Evolutionary conservation across 192 early-diverging fungal genomes (phyloP), one percentile per base, ranked within the genome.

Genomic region (Paraglomus brasilianum): DNA sequence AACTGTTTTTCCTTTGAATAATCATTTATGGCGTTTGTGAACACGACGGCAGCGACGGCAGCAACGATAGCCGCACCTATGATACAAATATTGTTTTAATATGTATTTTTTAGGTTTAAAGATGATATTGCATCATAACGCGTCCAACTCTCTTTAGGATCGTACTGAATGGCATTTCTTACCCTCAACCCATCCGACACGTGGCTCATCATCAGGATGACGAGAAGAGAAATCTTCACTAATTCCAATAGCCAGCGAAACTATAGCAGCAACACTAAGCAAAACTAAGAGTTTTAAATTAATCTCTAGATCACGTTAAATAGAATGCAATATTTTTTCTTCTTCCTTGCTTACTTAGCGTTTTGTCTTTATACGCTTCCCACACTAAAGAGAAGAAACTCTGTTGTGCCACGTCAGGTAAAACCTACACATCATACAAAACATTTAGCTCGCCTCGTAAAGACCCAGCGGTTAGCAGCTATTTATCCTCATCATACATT

Each of bases 21-120:
- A 83, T 95, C 90, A 75, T 96, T 96, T 69, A 94, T 86, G 46
- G 93, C 87, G 53, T 92, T 91, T 58, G 93, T 93, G 64, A 96
- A 81, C 55, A 95, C 92, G 36, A 98, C 95, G 10, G 94, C 89
- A 15, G 92, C 70, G 41, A 98, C 96, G 48, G 89, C 83, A 17
- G 89, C 79, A 57, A 92, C 76, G 72, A 98, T 96, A 38, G 94
- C 94, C 6, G 83, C 80, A 70, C 94, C 93, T 68, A 21, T 43
- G 0, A 61, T 44, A 59, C 9, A 42, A 5, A 36, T 15, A 84
- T 81, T 14, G 85, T 70, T 30, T 30, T 30, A 30, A 3, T 30
- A 30, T 1, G 30, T 3, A 30, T 30, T 30, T 3, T 30, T 30
- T 30, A 3, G 3, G 1, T 30, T 30, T 30, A 30, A 3, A 30